Base-by-base conservation (phyloP, 176 grass and related monocot genomes). In the Triticum monococcum region DNA sequence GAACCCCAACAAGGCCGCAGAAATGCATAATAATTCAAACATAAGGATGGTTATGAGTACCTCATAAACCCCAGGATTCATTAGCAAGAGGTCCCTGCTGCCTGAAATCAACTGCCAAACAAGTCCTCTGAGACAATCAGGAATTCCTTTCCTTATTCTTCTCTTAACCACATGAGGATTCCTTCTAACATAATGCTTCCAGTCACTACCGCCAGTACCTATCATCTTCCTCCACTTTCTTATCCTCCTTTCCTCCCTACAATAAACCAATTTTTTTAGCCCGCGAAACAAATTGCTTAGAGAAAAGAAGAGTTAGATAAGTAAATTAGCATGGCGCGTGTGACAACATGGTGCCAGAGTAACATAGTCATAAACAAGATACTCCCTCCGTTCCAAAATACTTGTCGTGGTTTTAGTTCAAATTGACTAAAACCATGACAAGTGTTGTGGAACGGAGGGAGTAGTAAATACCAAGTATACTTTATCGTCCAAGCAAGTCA, bases 171-270 rank as follows among this genome's bases (percentile, higher is more conserved):
- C 97, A 84, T 96, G 94, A 23, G 97, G 87, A 43, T 92, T 95
- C 75, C 81, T 93, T 90, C 94, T 94, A 91, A 92, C 84, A 91
- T 96, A 99, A 73, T 99, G 94, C 70, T 89, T 94, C 94, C 94
- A 99, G 71, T 99, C 94, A 78, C 89, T 96, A 22, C 94, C 90
- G 81, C 97, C 97, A 83, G 94, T 87, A 32, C 97, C 97, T 84
- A 99, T 94, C 94, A 99, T 99, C 89, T 94, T 94, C 90, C 97
- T 96, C 97, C 97, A 99, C 75, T 99, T 99, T 72, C 87, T 94
- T 90, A 99, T 96, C 74, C 89, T 83, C 72, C 83, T 90, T 84
- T 96, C 90, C 68, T 99, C 97, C 67, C 97, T 99, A 63, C 12
- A 69, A 20, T 80, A 61, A 41, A 6, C 50, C 16, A 50, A 36